Evolutionary conservation across 2,329 filamentous ascomycete species (phyloP).

Genomic region (Stachybotrys chlorohalonatus): DNA sequence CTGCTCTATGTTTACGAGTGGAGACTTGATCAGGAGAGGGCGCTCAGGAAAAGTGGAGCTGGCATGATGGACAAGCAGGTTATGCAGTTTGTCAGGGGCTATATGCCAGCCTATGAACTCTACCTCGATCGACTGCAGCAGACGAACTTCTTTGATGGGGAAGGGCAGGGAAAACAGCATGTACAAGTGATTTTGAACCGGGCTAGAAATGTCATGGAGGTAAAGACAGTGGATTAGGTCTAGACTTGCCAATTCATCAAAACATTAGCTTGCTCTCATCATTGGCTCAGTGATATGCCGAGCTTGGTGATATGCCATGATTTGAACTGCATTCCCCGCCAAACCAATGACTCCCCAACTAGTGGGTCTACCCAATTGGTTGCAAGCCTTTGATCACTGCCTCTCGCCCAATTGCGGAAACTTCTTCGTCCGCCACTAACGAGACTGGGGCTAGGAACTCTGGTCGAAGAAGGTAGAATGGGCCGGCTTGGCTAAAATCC

Average conservation of each 20-base stretch:
- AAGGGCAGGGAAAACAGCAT: slow-evolving; percentile 6
- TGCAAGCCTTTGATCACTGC: neutral
- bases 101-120: slow-evolving; percentile 15
- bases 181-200: slow-evolving; percentile 2
- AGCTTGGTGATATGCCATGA: neutral
- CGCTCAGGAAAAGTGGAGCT: slow-evolving; percentile 8
- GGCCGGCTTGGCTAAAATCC: slow-evolving; percentile 6
- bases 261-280: neutral
- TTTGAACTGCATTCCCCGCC: neutral
- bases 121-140: slow-evolving; percentile 10
- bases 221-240: slow-evolving; percentile 6
- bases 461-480: slow-evolving; percentile 2
- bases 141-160: slow-evolving; percentile 8
- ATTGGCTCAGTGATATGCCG: neutral
- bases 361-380: neutral
- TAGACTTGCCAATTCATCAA: neutral
- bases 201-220: slow-evolving; percentile 5
- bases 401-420: neutral
- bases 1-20: slow-evolving; percentile 13
- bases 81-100: slow-evolving; percentile 12
- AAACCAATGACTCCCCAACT: neutral
- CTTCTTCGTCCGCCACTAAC: slow-evolving; percentile 9
- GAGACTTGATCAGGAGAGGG: slow-evolving; percentile 10
- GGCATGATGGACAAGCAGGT: slow-evolving; percentile 15
- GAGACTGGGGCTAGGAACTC: neutral